Conservation (phyloP, 768 basidiomycete species). For the Auricularia heimuer region DNA sequence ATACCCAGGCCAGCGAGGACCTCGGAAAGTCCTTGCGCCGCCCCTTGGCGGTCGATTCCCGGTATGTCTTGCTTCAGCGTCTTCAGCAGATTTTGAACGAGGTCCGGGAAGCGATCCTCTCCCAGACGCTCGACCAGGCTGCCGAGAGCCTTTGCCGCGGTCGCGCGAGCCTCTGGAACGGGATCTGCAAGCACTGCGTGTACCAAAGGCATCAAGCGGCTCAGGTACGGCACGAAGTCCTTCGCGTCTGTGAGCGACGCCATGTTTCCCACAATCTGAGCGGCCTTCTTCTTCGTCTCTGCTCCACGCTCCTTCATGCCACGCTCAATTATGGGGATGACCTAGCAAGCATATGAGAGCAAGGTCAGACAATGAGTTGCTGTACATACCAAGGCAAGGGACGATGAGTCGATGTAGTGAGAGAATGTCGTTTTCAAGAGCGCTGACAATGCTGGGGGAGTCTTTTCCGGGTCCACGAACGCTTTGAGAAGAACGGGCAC, state of each 20-base stretch:
- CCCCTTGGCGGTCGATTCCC: slow-evolving; percentile 94
- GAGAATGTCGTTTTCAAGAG: slow-evolving; percentile 92
- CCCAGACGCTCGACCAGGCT: slow-evolving; percentile 95
- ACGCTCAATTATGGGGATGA: slow-evolving; percentile 90
- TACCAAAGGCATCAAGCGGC: slow-evolving; percentile 78
- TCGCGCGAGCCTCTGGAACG: slow-evolving; percentile 94
- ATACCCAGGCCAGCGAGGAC: slow-evolving; percentile 94
- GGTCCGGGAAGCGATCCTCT: slow-evolving; percentile 88
- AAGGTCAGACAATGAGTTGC: not conserved
- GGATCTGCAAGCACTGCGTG: slow-evolving; percentile 91
- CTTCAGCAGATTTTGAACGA: slow-evolving; percentile 80
- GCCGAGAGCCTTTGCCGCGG: slow-evolving; percentile 92
- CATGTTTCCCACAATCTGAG: slow-evolving; percentile 96
- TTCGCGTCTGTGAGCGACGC: slow-evolving; percentile 80
- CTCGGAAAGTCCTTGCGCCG: slow-evolving; percentile 93
- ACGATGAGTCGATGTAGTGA: slow-evolving; percentile 97
- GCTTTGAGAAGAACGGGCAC: slow-evolving; percentile 88
- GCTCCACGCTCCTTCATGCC: slow-evolving; percentile 87
- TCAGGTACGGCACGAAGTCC: slow-evolving; percentile 93
- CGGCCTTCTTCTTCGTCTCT: slow-evolving; percentile 90
- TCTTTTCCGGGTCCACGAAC: slow-evolving; percentile 89
- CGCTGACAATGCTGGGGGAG: slow-evolving; percentile 70
- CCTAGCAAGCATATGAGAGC: slow-evolving; percentile 31
- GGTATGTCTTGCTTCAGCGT: slow-evolving; percentile 89
- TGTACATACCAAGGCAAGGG: slow-evolving; percentile 70